Base-by-base conservation (phyloP, 768 basidiomycete species). In the Cyclocybe aegerita region DNA sequence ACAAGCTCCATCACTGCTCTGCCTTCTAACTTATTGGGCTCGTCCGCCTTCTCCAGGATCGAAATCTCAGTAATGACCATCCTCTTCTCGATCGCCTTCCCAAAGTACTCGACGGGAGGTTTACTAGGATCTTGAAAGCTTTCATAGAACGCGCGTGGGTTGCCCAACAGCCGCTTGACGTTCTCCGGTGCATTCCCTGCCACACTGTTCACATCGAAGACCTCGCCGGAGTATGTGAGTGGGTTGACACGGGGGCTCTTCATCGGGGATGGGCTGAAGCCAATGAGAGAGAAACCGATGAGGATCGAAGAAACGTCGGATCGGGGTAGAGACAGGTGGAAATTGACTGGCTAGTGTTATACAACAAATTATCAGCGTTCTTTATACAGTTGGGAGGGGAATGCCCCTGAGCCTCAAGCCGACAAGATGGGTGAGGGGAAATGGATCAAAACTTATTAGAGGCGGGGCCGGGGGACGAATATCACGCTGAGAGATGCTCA, bases 1-100 rank as follows among this genome's bases (percentile, higher is more conserved):
- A 53, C 63, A 23, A 71, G 62, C 54, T 77, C 77, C 38, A 64
- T 53, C 0, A 79, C 76, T 11, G 77, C 72, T 11, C 70, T 61
- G 0, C 70, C 75, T 57, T 80, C 78, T 6, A 60, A 48, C 54
- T 68, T 73, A 29, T 60, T 59, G 0, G 72, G 68, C 47, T 74
- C 79, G 46, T 79, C 78, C 7, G 57, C 45, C 52, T 78, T 79
- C 31, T 57, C 46, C 9, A 64, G 17, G 23, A 79, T 48, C 2
- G 73, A 75, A 0, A 75, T 55, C 34, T 78, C 75, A 2, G 65
- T 71, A 36, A 73, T 69, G 4, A 39, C 32, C 37, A 76, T 38
- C 3, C 69, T 52, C 35, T 59, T 50, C 12, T 51, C 41, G 33
- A 67, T 63, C 0, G 42, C 53, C 39, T 61, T 59, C 2, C 58